Base-by-base conservation (phyloP, 1,139 yeast genomes). In the Scheffersomyces titani region DNA sequence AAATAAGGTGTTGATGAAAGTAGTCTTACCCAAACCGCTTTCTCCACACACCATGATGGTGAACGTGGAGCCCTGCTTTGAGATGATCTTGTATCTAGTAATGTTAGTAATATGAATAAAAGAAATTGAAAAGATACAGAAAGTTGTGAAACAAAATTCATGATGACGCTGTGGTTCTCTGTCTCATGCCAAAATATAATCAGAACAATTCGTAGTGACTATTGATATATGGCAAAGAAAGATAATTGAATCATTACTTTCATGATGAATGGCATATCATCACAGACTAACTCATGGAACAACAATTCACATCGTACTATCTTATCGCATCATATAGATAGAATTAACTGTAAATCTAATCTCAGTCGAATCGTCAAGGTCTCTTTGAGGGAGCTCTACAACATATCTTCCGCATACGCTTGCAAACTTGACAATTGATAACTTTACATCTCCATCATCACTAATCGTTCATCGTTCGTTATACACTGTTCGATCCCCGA, bases 31-130 rank as follows among this genome's bases (percentile, higher is more conserved):
- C 54, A 92, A 80, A 5, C 98, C 98, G 57, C 94, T 88, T 75
- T 93, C 98, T 66, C 99, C 99, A 51, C 96, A 96, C 50, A 94
- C 89, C 98, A 94, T 92, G 63, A 94, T 67, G 54, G 98, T 94
- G 79, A 93, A 90, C 22, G 89, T 84, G 58, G 97, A 93, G 50
- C 98, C 99, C 63, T 88, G 83, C 65, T 90, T 89, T 63, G 96
- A 89, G 56, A 93, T 92, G 65, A 92, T 89, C 73, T 92, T 93
- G 78, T 91, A 92, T 72, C 92, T 87, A 57, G 50, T 46, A 54
- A 9, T 50, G 66, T 67, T 65, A 66, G 70, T 65, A 63, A 30
- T 11, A 30, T 30, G 40, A 30, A 30, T 11, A 30, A 30, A 30
- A 24, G 13, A 24, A 24, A 24, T 24, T 6, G 40, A 30, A 30